These are phyloP conservation scores for Tylopilus orsonianus DNA, from an alignment of 1,284 basidiomycete species.

Conservation along the genomic window DNA sequence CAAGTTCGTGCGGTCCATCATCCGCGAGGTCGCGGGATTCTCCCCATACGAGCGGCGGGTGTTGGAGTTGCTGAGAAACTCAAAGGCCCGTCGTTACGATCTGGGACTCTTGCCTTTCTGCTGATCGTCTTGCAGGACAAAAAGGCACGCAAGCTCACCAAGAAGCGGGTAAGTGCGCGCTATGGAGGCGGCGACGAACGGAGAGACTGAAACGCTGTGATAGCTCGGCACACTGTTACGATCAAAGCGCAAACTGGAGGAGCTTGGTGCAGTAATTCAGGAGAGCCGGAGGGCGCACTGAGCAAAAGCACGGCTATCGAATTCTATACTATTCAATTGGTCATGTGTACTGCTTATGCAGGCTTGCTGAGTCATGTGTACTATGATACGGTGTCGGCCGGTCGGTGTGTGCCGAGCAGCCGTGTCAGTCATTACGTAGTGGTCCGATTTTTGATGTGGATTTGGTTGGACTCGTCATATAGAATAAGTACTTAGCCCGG, in stretches of 20 bases:
- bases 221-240: conserved; percentile 94
- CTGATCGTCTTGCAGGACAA: conserved; percentile 67
- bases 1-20: conserved; percentile 87
- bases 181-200: too few species aligned
- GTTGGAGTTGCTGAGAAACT: conserved; percentile 99
- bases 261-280: conserved; percentile 88
- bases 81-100: conserved; percentile 66
- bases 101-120: not conserved
- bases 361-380: conserved; percentile 19
- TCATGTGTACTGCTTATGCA: not conserved
- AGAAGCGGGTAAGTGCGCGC: conserved; percentile 82
- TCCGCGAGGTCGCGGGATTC: conserved; percentile 97
- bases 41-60: conserved; percentile 98
- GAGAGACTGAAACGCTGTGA: conserved; percentile 3
- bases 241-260: conserved; percentile 97
- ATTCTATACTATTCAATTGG: not conserved
- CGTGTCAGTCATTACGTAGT: conserved; percentile 28
- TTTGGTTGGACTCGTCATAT: conserved; percentile 9
- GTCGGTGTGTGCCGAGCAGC: conserved; percentile 18
- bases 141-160: conserved; percentile 97
- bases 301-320: too few species aligned
- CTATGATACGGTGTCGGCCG: not conserved
- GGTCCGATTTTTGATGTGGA: conserved; percentile 24
- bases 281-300: conserved; percentile 82
- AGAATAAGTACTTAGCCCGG: conserved; percentile 8